Percentiles rank a stretch among this genome's conserved stretches.
phyloP scores from a whole-genome alignment of 257 asterid genomes.

The Solanum chaucha region DNA sequence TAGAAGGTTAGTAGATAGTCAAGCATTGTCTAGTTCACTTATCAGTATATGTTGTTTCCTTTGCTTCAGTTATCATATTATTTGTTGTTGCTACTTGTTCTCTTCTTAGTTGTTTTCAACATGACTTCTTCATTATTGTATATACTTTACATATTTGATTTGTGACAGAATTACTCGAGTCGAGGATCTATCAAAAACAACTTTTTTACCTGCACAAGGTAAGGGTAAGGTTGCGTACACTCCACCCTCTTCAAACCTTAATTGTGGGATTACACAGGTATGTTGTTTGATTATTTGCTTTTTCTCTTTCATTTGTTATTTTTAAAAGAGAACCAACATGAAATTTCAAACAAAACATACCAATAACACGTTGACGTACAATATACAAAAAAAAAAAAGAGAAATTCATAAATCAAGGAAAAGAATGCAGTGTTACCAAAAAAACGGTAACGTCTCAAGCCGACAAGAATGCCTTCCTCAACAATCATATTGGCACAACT shows the following conservation, averaged over 20 bases:
- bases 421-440: slow-evolving; percentile 39
- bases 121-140: background rate
- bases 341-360: background rate
- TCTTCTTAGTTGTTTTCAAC: background rate
- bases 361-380: background rate
- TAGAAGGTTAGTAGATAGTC: background rate
- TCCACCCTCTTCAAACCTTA: background rate
- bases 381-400: background rate
- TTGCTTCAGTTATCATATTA: background rate
- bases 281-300: background rate
- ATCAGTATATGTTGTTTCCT: background rate
- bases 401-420: background rate
- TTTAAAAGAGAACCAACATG: background rate
- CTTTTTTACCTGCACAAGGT: background rate
- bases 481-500: slow-evolving; percentile 14
- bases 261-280: background rate
- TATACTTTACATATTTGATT: background rate
- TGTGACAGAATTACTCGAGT: background rate
- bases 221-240: background rate
- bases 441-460: slow-evolving; percentile 49
- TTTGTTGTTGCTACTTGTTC: background rate
- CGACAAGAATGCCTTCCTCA: slow-evolving; percentile 61
- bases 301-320: background rate
- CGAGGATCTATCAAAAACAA: background rate
- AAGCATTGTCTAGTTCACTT: background rate